Conservation (phyloP, 148 eudicot species). For the Rhododendron ovatum region DNA sequence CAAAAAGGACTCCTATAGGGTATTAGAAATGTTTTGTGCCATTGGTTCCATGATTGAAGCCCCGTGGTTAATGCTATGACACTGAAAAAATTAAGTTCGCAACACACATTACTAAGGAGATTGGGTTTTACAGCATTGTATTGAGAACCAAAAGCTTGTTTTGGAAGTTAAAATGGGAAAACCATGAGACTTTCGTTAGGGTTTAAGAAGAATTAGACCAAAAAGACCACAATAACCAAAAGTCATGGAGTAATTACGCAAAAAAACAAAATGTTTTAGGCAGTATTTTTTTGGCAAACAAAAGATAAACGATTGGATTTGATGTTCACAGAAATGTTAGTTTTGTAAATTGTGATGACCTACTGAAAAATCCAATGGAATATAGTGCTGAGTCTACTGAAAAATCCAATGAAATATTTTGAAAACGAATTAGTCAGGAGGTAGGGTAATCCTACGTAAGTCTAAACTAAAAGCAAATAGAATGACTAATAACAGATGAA, state of each 20-base stretch:
- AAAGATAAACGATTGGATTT: neutral
- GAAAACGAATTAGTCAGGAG: neutral
- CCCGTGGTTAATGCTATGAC: neutral
- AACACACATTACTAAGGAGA: neutral
- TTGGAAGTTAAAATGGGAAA: neutral
- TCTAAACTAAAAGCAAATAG: neutral
- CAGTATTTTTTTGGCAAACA: neutral
- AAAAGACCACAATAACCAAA: neutral
- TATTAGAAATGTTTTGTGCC: neutral
- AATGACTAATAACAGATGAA: neutral
- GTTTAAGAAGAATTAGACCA: neutral
- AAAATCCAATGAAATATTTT: neutral
- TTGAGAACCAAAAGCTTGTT: neutral
- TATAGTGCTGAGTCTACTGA: neutral
- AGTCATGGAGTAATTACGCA: neutral
- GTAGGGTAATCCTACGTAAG: neutral
- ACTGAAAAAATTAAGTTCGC: neutral
- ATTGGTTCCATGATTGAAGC: neutral
- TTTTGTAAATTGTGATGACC: neutral
- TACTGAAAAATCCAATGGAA: neutral
- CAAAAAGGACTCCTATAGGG: neutral
- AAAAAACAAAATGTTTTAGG: neutral
- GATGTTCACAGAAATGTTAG: neutral
- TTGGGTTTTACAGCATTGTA: neutral
- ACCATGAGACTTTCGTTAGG: neutral